A percentile compares a stretch with the other conserved stretches of the same genome.
These are phyloP conservation scores for Pythium insidiosum DNA, from an alignment of 352 stramenopile species.

Conservation along the genomic window DNA sequence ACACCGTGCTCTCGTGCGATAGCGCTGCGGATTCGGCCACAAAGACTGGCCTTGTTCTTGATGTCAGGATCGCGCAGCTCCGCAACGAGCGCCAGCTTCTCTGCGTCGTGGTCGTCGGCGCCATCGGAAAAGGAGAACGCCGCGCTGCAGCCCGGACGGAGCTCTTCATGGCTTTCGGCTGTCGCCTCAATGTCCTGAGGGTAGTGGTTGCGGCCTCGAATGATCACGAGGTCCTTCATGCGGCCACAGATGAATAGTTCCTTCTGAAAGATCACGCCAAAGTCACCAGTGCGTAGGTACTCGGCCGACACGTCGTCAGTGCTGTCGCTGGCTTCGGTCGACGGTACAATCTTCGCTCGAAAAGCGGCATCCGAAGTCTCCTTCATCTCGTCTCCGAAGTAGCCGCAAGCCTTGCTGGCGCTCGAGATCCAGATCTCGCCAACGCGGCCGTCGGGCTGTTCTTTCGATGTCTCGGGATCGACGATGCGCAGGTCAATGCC, in stretches of 20 bases:
- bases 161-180: constrained; percentile 68
- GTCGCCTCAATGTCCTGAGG: constrained; percentile 97
- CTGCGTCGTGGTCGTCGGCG: constrained; percentile 33
- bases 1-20: constrained; percentile 84
- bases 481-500: constrained; percentile 94
- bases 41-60: constrained; percentile 68
- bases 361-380: constrained; percentile 86
- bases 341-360: constrained; percentile 59
- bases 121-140: constrained; percentile 83
- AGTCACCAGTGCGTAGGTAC: constrained; percentile 95
- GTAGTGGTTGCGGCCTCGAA: constrained; percentile 98
- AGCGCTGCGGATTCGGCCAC: constrained; percentile 49
- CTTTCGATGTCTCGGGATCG: constrained; percentile 50
- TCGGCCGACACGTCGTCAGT: constrained; percentile 1
- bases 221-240: constrained; percentile 99
- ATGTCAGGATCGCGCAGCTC: constrained; percentile 67
- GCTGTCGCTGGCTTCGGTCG: constrained; percentile 1
- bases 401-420: constrained; percentile 90
- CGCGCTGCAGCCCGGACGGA: constrained; percentile 93
- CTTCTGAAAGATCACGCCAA: constrained; percentile 94
- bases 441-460: constrained; percentile 48
- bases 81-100: constrained; percentile 65
- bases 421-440: constrained; percentile 87
- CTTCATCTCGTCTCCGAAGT: constrained; percentile 80
- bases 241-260: constrained; percentile 98